Base-by-base conservation (phyloP, 495 filamentous ascomycete species). In the Durotheca rogersii region DNA sequence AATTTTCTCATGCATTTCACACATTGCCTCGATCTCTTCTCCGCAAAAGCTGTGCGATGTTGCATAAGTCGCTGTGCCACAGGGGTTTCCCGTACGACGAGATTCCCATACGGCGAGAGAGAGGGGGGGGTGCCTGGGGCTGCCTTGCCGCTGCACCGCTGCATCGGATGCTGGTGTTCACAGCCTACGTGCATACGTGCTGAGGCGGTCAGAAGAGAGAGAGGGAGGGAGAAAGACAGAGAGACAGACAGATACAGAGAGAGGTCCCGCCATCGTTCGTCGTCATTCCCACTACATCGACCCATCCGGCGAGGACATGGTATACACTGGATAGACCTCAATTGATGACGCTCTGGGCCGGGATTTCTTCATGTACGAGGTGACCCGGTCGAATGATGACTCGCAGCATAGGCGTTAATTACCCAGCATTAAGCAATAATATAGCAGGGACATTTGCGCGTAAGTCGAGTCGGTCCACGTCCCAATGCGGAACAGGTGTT, bases 131-230 rank as follows among this genome's bases (percentile, higher is more conserved):
- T n/a, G n/a, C n/a, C n/a, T n/a, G n/a, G n/a, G n/a, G n/a, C n/a
- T n/a, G n/a, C n/a, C n/a, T n/a, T n/a, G n/a, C 56, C 50, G 51
- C 45, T 51, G 50, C 56, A 54, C 47, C 25, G 50, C 46, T 23
- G 46, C 56, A 25, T 38, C 41, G 20, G 47, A 34, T 40, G 36
- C 11, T 44, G 18, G 18, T 37, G 14, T 39, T n/a, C n/a, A n/a
- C n/a, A n/a, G n/a, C n/a, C n/a, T 53, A 40, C 43, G 36, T 44
- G 36, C 41, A 50, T 54, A 17, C 41, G 32, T 38, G 14, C 45
- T 36, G 44, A 51, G 49, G 62, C 62, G 62, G 62, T 65, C 60
- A 62, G 50, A 47, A 29, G 20, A 45, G 47, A 39, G 41, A 47
- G 33, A 46, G 25, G 32, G 15, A 40, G 47, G 44, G 41, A 47